Percentiles rank a stretch among this genome's conserved stretches.
phyloP scores from a whole-genome alignment of 352 stramenopile species.

The Phytophthora syringae region DNA sequence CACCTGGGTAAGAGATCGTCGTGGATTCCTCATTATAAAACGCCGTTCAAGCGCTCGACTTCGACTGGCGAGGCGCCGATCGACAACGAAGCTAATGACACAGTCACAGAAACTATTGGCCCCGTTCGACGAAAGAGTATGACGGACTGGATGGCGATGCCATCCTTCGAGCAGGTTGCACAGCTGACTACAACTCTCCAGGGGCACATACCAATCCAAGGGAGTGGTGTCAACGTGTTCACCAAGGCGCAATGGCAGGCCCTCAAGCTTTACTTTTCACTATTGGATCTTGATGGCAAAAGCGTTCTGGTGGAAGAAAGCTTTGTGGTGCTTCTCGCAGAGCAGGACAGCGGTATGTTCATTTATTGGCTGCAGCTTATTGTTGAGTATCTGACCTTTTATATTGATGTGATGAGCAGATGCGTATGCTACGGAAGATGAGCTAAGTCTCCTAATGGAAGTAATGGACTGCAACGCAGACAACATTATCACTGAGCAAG shows the following conservation, averaged over 20 bases:
- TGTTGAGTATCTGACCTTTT: constrained; percentile 7
- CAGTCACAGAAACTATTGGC: constrained; percentile 23
- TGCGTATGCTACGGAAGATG: constrained; percentile 84
- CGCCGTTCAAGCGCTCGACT: constrained; percentile 37
- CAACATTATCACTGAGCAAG: constrained; percentile 75
- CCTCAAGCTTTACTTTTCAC: constrained; percentile 74
- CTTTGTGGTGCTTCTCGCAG: constrained; percentile 79
- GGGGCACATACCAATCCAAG: constrained; percentile 30
- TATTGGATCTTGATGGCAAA: constrained; percentile 73
- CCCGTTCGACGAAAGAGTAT: constrained; percentile 47
- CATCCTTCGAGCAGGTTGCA: constrained; percentile 42
- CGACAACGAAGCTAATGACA: constrained; percentile 31
- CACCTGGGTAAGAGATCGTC: constrained; percentile 26
- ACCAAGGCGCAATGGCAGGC: constrained; percentile 78
- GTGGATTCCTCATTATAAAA: constrained; percentile 31
- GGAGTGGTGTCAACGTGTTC: constrained; percentile 61
- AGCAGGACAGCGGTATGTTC: constrained; percentile 79
- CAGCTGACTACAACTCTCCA: constrained; percentile 42
- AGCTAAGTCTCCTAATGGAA: constrained; percentile 79
- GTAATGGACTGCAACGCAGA: constrained; percentile 83
- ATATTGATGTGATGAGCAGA: constrained; percentile 42
- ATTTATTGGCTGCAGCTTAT: neutral
- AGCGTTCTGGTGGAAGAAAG: constrained; percentile 82
- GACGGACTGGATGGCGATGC: constrained; percentile 46
- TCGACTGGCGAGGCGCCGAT: constrained; percentile 36